Conservation (phyloP, 2,329 filamentous ascomycete genomes). For the Bimuria novae-zelandiae region DNA sequence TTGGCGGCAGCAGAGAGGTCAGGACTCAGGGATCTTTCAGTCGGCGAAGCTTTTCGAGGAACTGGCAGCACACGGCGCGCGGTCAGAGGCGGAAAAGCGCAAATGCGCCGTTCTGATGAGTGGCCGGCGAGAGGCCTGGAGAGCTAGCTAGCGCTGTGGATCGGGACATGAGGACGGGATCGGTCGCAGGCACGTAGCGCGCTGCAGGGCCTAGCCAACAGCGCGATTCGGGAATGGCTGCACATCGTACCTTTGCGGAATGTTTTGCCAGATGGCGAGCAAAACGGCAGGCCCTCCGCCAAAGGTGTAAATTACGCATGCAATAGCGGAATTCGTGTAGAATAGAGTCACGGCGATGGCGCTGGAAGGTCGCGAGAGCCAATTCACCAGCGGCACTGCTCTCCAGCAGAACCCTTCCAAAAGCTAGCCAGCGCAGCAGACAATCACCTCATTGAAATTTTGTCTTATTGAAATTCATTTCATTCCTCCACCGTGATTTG, state of each 20-base stretch:
- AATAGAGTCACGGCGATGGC: neutral
- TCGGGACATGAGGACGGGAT: constrained; percentile 23
- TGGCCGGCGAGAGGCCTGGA: constrained; percentile 4
- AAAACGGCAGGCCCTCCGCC: neutral
- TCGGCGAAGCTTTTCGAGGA: constrained; percentile 12
- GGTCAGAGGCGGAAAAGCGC: constrained; percentile 16
- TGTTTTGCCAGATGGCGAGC: constrained; percentile 1
- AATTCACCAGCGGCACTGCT: neutral
- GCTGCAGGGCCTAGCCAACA: constrained; percentile 14
- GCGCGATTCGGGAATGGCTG: constrained; percentile 12
- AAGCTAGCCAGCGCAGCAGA: neutral
- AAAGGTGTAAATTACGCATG: neutral
- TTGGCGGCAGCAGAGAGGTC: constrained; percentile 24
- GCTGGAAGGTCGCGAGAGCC: neutral
- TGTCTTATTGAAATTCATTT: too few species aligned
- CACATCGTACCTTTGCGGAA: too few species aligned
- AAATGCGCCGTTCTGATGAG: constrained; percentile 5
- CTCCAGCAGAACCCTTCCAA: neutral
- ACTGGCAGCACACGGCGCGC: constrained; percentile 3
- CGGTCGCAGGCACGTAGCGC: constrained; percentile 10
- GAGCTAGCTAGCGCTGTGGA: constrained; percentile 12
- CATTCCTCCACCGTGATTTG: neutral
- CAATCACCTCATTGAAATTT: too few species aligned
- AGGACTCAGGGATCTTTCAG: too few species aligned
- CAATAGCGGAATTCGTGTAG: neutral